Evolutionary conservation across 257 asterid genomes (phyloP).

Genomic region (Solanum paucissectum): DNA sequence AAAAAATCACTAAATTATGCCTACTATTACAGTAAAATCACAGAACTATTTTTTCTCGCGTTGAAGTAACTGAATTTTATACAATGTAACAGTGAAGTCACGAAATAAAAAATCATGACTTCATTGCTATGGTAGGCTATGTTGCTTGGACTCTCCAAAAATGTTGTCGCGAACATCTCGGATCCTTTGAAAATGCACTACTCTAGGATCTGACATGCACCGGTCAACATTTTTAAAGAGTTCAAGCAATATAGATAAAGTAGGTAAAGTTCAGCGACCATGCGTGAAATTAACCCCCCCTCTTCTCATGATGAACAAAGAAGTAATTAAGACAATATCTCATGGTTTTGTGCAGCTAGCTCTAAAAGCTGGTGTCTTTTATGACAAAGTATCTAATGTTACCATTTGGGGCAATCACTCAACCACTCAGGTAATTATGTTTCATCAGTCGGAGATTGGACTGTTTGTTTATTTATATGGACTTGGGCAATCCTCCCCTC

Average conservation of each 20-base stretch:
- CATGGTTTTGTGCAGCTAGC: constrained; percentile 54
- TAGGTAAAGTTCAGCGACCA: not conserved
- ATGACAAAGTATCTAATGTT: constrained; percentile 81
- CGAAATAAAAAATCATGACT: not conserved
- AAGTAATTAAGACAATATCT: not conserved
- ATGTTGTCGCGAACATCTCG: not conserved
- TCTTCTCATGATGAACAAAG: not conserved
- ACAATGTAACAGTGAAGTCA: not conserved
- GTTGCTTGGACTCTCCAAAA: not conserved
- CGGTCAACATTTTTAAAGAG: not conserved
- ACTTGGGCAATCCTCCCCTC: accelerated
- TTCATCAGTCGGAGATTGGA: not conserved
- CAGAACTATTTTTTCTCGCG: not conserved
- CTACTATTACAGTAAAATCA: not conserved
- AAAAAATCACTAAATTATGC: not conserved
- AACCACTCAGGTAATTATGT: constrained; percentile 70
- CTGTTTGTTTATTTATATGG: not conserved
- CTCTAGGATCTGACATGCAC: not conserved
- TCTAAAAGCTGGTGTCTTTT: constrained; percentile 90
- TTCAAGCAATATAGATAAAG: not conserved
- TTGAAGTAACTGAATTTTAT: not conserved
- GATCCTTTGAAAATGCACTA: not conserved
- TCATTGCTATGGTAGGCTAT: not conserved
- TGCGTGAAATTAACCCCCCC: not conserved
- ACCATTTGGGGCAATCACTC: constrained; percentile 99